phyloP scores from a whole-genome alignment of 176 grass and related monocot genomes.

The barley (Hordeum vulgare) region MorexV3_pseudomolecules_assembly NC_058520.1:368722142-368722641 shows the following conservation, averaged over 20 bases:
- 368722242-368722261: constrained; percentile 85
- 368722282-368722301: neutral
- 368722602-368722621: neutral
- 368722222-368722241: constrained; percentile 80
- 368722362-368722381: no score
- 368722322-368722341: neutral
- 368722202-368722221: constrained; percentile 85
- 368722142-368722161: constrained; percentile 97
- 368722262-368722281: neutral
- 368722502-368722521: no score
- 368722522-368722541: no score
- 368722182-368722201: constrained; percentile 99
- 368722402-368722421: no score
- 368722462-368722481: no score
- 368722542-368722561: no score
- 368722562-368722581: no score
- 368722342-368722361: neutral
- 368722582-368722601: neutral
- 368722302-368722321: neutral
- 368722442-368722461: no score
- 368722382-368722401: no score
- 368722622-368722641: neutral
- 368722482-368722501: no score
- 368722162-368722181: constrained; percentile 98
- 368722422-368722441: no score